Conservation (phyloP, 306 rosid species). For the Corylus avellana region DNA sequence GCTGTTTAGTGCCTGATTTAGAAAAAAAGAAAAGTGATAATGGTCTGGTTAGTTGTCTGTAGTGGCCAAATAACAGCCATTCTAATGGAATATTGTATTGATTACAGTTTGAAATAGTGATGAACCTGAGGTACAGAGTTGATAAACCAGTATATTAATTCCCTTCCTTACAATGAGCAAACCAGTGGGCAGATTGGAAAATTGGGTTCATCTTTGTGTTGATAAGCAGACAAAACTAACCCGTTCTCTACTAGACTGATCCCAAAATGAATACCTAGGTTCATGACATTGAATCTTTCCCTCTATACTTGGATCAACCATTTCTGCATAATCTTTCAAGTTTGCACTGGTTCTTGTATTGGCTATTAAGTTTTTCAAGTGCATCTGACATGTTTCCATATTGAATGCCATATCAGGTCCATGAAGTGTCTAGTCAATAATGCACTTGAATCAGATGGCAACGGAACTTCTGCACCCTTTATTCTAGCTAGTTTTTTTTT, state of each 20-base stretch:
- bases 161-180: not conserved
- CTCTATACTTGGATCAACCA: not conserved
- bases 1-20: constrained; percentile 16
- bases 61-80: constrained; percentile 16
- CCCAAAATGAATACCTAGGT: not conserved
- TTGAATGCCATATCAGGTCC: too few species aligned
- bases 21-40: constrained; percentile 8
- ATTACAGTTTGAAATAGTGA: constrained; percentile 14
- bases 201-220: constrained; percentile 10
- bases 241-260: not conserved
- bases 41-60: constrained; percentile 4
- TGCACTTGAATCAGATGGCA: not conserved
- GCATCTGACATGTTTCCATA: too few species aligned
- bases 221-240: not conserved
- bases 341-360: too few species aligned
- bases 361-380: too few species aligned
- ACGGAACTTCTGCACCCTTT: not conserved
- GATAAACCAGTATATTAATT: not conserved
- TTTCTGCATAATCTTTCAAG: not conserved
- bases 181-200: not conserved
- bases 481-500: not conserved
- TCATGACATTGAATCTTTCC: not conserved
- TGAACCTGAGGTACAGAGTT: constrained; percentile 13
- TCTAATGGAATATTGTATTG: constrained; percentile 10
- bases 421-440: not conserved